Percentiles rank a stretch among this genome's conserved stretches.
These are phyloP conservation scores for Gaultheria prostrata DNA, from an alignment of 148 eudicot genomes.

Conservation along the genomic window DNA sequence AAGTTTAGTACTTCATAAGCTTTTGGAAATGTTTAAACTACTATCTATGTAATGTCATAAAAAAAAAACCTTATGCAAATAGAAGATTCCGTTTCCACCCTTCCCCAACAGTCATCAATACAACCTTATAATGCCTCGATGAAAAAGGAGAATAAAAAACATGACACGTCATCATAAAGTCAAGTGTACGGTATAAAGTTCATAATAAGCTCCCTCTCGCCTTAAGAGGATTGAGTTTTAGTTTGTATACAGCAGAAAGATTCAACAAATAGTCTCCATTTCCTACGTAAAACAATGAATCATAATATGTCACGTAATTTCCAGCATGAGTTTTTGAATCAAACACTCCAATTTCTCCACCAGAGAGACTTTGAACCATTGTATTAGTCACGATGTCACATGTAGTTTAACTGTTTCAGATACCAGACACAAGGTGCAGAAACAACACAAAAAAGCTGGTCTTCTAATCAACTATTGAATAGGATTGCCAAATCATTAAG, in stretches of 20 bases:
- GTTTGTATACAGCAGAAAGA: background rate
- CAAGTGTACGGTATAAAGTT: background rate
- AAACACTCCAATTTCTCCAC: background rate
- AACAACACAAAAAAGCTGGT: background rate
- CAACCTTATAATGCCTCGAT: background rate
- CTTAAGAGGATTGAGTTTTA: background rate
- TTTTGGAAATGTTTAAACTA: background rate
- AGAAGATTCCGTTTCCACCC: background rate
- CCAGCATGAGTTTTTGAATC: background rate
- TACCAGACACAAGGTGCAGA: background rate
- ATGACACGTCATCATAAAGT: background rate
- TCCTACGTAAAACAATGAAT: background rate
- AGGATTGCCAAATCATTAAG: background rate
- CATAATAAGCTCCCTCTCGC: background rate
- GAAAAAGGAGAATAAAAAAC: background rate
- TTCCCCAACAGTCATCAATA: slow-evolving; percentile 1
- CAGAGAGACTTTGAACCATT: background rate
- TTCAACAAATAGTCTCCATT: background rate
- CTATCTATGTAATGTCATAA: background rate
- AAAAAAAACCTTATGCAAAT: background rate
- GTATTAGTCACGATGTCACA: too few species aligned
- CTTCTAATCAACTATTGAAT: background rate
- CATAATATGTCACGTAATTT: background rate
- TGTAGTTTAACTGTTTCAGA: background rate
- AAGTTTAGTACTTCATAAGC: background rate